Base-by-base conservation (phyloP, 2,329 filamentous ascomycete genomes). In the Epichloe hybrida region DNA sequence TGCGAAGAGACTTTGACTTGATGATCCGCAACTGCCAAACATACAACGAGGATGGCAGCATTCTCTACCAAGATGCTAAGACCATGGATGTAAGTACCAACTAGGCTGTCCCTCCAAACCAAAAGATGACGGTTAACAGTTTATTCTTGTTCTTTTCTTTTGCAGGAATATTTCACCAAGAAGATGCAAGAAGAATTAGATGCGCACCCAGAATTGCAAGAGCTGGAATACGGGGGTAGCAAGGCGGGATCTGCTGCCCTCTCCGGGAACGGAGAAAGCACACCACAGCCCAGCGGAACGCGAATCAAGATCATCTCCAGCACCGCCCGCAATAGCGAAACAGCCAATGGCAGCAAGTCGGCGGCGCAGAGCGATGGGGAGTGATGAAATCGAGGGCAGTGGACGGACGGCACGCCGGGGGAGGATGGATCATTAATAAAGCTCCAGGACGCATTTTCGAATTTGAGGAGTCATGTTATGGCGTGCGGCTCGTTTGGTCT, bases 1-100 rank as follows among this genome's bases (percentile, higher is more conserved):
- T 98, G 75, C 79, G 81, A 50, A 81, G 79, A 57, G 94, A 98
- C 62, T 83, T 98, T 55, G 80, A 82, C 48, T 71, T 91, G 55
- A 79, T 98, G 68, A 93, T 90, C 66, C 81, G 78, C 64, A 98
- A 98, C 67, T 95, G 91, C 57, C 81, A 88, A 65, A 93, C 86
- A 3, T 98, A 95, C 74, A 98, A 98, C 62, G 94, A 98, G 68
- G 93, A 97, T 63, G 86, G 84, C 52, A 96, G 90, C 67, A 74
- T 94, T 60, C 77, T 98, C 50, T 97, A 90, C 70, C 79, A 87
- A 61, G 93, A 98, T 73, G 91, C 91, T 47, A 90, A 90, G 66
- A 75, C 85, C 50, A 96, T 98, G 68, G 87, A 95, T 77, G 89
- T 95, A 72, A 72, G 82, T 56, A 21, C 36, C 20, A n/a, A 21